Conservation (phyloP, 495 filamentous ascomycete species). For the Evernia prunastri region DNA sequence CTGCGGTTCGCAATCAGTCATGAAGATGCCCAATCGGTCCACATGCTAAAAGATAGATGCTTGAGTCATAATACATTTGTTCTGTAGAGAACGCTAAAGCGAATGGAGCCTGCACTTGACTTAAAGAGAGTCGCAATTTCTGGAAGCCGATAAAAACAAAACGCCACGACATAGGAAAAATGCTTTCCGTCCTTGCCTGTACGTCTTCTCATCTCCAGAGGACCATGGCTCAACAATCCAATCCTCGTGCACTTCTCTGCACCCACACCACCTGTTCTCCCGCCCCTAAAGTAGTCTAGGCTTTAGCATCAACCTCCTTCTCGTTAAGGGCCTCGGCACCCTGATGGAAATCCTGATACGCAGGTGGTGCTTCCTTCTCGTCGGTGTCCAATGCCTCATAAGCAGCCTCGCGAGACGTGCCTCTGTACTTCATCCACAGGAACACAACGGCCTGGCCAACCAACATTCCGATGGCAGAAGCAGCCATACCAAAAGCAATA, state of each 20-base stretch:
- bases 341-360: constrained; percentile 19
- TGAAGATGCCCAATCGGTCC: background rate
- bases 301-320: constrained; percentile 25
- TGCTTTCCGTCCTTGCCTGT: background rate
- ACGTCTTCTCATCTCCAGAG: background rate
- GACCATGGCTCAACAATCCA: background rate
- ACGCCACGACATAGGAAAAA: background rate
- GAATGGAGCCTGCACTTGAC: background rate
- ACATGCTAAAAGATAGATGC: background rate
- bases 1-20: background rate
- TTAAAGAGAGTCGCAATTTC: constrained; percentile 11
- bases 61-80: constrained; percentile 8
- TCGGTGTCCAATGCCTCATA: constrained; percentile 23
- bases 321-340: constrained; percentile 10
- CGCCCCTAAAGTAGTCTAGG: background rate
- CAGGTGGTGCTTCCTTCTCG: constrained; percentile 26
- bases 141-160: background rate
- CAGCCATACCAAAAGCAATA: constrained; percentile 44
- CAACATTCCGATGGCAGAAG: constrained; percentile 49
- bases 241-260: background rate
- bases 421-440: constrained; percentile 37
- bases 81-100: constrained; percentile 3
- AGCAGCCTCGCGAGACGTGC: constrained; percentile 1
- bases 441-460: constrained; percentile 46
- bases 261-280: background rate